Conservation (phyloP, 306 rosid species). For the Mimosa pudica region DNA sequence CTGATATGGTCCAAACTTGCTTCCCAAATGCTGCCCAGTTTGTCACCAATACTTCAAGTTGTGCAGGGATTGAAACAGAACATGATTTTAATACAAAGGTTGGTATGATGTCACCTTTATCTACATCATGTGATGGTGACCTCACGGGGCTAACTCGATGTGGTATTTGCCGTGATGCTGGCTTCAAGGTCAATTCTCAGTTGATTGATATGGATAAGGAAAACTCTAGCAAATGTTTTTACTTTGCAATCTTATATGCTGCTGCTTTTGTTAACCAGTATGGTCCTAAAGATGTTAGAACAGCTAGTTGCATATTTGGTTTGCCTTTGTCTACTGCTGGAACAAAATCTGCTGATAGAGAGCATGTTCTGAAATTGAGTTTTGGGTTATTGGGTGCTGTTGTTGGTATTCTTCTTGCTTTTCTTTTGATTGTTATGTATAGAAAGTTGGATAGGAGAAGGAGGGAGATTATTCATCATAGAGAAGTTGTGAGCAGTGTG, state of each 20-base stretch:
- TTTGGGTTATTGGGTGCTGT: conserved; percentile 57
- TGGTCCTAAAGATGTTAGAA: conserved; percentile 59
- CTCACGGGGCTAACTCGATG: conserved; percentile 43
- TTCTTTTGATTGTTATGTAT: conserved; percentile 36
- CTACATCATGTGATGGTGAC: conserved; percentile 56
- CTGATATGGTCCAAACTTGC: conserved; percentile 50
- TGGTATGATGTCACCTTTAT: conserved; percentile 39
- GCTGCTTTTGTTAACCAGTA: conserved; percentile 58
- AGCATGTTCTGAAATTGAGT: conserved; percentile 40
- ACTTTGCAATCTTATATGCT: conserved; percentile 54
- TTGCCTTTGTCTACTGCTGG: conserved; percentile 47
- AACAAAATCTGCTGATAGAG: conserved; percentile 22
- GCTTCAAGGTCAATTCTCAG: conserved; percentile 41
- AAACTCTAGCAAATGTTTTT: conserved; percentile 52
- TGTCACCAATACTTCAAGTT: conserved; percentile 44
- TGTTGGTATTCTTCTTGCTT: conserved; percentile 44
- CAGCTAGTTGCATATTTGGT: conserved; percentile 61
- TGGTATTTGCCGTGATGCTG: conserved; percentile 54
- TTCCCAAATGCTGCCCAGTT: conserved; percentile 54
- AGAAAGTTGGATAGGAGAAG: conserved; percentile 49
- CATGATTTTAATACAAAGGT: conserved; percentile 55
- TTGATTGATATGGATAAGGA: conserved; percentile 39
- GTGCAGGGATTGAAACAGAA: conserved; percentile 61
- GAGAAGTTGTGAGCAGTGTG: conserved; percentile 50
- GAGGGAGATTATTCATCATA: conserved; percentile 44